These are phyloP conservation scores for Solanum bulbocastanum DNA, from an alignment of 257 asterid genomes.

Conservation along the genomic window DNA sequence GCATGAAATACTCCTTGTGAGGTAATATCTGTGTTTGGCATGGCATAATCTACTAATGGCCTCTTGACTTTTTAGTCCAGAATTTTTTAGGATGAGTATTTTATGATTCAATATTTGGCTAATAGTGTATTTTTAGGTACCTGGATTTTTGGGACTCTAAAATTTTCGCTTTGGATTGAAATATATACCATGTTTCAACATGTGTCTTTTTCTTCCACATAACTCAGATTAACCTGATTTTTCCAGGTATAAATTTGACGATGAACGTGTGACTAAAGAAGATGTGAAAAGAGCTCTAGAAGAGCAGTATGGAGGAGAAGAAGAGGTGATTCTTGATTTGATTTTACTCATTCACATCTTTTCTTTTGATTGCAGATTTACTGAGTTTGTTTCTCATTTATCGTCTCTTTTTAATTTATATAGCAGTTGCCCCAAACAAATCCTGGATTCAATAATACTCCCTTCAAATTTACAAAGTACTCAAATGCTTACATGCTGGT, in stretches of 20 bases:
- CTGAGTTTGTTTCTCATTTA: background rate
- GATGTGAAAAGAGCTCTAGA: constrained; percentile 87
- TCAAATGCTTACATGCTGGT: constrained; percentile 99
- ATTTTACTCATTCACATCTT: background rate
- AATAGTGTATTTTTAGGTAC: background rate
- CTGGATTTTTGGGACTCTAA: background rate
- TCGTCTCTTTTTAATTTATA: background rate
- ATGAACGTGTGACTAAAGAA: constrained; percentile 96
- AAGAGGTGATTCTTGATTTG: constrained; percentile 43
- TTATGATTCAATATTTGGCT: background rate
- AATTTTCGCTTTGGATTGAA: background rate
- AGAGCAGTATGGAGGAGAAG: constrained; percentile 99
- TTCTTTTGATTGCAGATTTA: background rate
- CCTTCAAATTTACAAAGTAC: constrained; percentile 89
- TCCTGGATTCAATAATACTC: constrained; percentile 93
- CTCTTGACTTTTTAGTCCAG: background rate
- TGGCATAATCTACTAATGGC: background rate
- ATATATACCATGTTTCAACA: background rate
- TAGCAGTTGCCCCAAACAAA: constrained; percentile 82
- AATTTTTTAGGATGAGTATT: background rate
- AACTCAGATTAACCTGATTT: background rate
- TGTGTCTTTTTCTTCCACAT: background rate
- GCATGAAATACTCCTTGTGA: background rate
- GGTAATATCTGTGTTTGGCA: background rate
- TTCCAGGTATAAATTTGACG: constrained; percentile 85